A percentile compares a stretch with the other conserved stretches of the same genome.
Evolutionary conservation across 2,329 filamentous ascomycete species (phyloP).

Genomic region (Nectriaceae sp.): DNA sequence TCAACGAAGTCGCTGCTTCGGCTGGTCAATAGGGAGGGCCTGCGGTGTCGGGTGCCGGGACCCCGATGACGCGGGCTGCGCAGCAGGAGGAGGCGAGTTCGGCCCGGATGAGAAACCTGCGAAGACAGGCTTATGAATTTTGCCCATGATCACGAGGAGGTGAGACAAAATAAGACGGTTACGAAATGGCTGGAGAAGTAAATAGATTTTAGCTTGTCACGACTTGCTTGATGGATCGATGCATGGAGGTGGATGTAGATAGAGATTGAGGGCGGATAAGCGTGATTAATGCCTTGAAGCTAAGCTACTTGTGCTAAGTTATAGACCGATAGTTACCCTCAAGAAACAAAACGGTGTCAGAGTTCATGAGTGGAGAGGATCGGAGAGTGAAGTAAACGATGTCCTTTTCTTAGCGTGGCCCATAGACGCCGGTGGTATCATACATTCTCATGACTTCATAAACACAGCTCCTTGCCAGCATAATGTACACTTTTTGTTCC

Average conservation of each 20-base stretch:
- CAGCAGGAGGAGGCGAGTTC: too few relatives aligned
- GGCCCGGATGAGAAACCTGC: conserved; percentile 7
- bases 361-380: not conserved
- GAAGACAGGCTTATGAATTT: conserved; percentile 4
- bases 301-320: too few relatives aligned
- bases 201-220: conserved; percentile 9
- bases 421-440: not conserved
- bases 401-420: not conserved
- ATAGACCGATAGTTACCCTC: not conserved
- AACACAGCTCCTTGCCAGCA: too few relatives aligned
- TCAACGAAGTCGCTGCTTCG: conserved; percentile 51
- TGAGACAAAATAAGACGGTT: not conserved
- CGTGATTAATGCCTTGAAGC: not conserved
- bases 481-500: too few relatives aligned
- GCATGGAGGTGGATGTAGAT: conserved; percentile 25
- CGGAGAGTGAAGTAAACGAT: not conserved
- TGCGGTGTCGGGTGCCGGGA: conserved; percentile 6
- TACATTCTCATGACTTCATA: conserved; percentile 11
- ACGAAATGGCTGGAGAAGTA: conserved; percentile 11
- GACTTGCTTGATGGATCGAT: conserved; percentile 12
- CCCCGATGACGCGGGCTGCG: conserved; percentile 3
- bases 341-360: not conserved
- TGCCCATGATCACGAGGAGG: not conserved
- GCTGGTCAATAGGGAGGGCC: conserved; percentile 31
- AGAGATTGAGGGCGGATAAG: conserved; percentile 18